Conservation (phyloP, 2,329 filamentous ascomycete species). For the Aureobasidium sp. region DNA sequence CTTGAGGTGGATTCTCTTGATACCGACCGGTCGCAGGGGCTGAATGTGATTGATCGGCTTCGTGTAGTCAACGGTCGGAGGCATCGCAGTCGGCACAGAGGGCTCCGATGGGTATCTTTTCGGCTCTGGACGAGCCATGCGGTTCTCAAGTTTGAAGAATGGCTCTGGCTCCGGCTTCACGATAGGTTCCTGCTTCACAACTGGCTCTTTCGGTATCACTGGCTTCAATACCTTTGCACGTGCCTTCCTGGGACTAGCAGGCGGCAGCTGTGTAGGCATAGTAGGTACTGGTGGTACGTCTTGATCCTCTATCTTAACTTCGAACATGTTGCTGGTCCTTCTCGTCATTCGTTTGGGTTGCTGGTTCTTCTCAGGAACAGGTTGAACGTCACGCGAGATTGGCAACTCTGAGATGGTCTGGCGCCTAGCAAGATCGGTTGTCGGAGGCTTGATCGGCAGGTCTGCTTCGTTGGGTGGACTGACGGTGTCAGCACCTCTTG, state of each 20-base stretch:
- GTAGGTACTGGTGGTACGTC: constrained; percentile 27
- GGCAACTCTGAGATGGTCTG: constrained; percentile 24
- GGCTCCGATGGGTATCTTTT: constrained; percentile 11
- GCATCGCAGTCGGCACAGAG: constrained; percentile 1
- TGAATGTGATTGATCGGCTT: constrained; percentile 20
- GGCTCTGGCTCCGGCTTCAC: constrained; percentile 4
- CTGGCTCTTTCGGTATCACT: background rate
- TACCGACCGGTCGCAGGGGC: constrained; percentile 5
- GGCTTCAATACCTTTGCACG: constrained; percentile 2
- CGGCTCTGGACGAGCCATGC: background rate
- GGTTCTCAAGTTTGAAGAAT: background rate
- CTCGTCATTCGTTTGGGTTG: constrained; percentile 9
- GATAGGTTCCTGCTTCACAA: background rate
- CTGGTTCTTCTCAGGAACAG: background rate
- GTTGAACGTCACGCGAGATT: background rate
- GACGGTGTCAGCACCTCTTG: constrained; percentile 52
- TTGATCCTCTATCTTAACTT: background rate
- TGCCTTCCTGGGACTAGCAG: background rate
- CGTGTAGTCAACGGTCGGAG: constrained; percentile 20
- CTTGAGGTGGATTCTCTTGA: constrained; percentile 64
- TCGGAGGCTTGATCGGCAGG: background rate
- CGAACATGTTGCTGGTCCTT: constrained; percentile 16
- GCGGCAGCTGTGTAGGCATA: background rate
- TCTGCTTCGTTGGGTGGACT: constrained; percentile 19
- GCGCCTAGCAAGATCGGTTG: constrained; percentile 18